Conservation (phyloP, 2,329 filamentous ascomycete genomes). For the Colletotrichum graminicola region DNA sequence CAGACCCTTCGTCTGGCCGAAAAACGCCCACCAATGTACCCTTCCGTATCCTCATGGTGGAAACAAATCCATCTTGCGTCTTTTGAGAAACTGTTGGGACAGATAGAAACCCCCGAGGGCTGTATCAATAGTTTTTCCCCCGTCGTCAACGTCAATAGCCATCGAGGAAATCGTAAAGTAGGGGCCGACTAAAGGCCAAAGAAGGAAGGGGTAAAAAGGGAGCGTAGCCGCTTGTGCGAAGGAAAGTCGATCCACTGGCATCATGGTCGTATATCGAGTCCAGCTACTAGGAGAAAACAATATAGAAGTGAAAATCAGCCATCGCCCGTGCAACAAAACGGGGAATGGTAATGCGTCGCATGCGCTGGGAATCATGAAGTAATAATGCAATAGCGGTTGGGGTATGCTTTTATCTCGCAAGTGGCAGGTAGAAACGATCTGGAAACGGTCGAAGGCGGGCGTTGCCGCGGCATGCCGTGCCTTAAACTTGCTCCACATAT, state of each 20-base stretch:
- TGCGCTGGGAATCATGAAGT: conserved; percentile 43
- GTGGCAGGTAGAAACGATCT: conserved; percentile 17
- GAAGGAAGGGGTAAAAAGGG: conserved; percentile 13
- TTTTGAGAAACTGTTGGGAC: conserved; percentile 34
- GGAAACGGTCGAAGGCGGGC: conserved; percentile 3
- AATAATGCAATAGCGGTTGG: conserved; percentile 37
- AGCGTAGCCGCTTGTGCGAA: conserved; percentile 32
- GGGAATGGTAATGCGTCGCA: conserved; percentile 33
- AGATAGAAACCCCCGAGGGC: conserved; percentile 33
- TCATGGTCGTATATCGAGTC: conserved; percentile 39
- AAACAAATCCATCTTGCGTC: conserved; percentile 40
- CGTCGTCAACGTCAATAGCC: conserved; percentile 36
- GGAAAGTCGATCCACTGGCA: conserved; percentile 40
- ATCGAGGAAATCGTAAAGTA: conserved; percentile 31
- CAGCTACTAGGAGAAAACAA: conserved; percentile 41
- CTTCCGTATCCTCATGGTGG: conserved; percentile 33
- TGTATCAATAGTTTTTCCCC: conserved; percentile 35
- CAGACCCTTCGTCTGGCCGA: conserved; percentile 18
- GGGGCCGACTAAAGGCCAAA: conserved; percentile 22
- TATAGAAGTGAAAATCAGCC: conserved; percentile 36
- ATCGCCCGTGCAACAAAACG: conserved; percentile 31
- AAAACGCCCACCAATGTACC: conserved; percentile 38
- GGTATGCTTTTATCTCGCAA: conserved; percentile 38
- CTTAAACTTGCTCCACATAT: conserved; percentile 70
- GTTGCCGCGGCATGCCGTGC: neutral